These are phyloP conservation scores for Penicillium ochrochloron DNA, from an alignment of 495 filamentous ascomycete genomes.

Conservation along the genomic window DNA sequence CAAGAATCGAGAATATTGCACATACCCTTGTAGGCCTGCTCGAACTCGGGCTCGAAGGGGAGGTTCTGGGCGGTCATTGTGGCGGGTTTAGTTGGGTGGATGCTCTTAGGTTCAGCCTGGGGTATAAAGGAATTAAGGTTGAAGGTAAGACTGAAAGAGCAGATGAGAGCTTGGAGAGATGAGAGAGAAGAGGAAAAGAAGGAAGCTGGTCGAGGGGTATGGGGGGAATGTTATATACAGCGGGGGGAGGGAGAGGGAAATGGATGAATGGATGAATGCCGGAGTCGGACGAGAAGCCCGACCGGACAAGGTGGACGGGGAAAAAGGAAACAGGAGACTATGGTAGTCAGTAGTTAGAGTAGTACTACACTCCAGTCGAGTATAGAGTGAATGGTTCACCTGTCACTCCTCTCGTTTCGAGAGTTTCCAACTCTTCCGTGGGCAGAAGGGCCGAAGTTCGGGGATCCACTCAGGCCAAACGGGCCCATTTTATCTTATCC, in stretches of 20 bases:
- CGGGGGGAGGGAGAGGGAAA: constrained; percentile 19
- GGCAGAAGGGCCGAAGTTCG: constrained; percentile 45
- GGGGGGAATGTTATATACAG: constrained; percentile 27
- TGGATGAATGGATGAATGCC: constrained; percentile 23
- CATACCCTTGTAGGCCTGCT: constrained; percentile 97
- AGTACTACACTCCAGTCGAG: too few species aligned
- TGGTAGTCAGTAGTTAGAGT: too few species aligned
- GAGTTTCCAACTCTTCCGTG: constrained; percentile 15
- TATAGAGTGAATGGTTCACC: neutral
- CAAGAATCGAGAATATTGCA: neutral
- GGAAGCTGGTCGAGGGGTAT: constrained; percentile 13
- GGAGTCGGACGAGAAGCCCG: constrained; percentile 43
- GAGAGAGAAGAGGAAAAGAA: constrained; percentile 23
- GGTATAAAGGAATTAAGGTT: constrained; percentile 9
- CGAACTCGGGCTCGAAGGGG: constrained; percentile 91
- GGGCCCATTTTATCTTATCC: constrained; percentile 40
- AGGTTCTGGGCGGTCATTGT: constrained; percentile 74
- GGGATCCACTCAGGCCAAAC: constrained; percentile 23
- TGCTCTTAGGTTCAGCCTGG: constrained; percentile 13
- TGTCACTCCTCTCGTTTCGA: too few species aligned
- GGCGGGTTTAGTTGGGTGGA: constrained; percentile 2
- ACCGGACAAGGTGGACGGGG: constrained; percentile 21
- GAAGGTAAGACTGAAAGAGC: constrained; percentile 2
- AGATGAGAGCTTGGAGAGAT: constrained; percentile 17
- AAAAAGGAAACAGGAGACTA: constrained; percentile 18